Evolutionary conservation across 441 rosid species (phyloP).

Genomic region (Euphorbia corollata): DNA sequence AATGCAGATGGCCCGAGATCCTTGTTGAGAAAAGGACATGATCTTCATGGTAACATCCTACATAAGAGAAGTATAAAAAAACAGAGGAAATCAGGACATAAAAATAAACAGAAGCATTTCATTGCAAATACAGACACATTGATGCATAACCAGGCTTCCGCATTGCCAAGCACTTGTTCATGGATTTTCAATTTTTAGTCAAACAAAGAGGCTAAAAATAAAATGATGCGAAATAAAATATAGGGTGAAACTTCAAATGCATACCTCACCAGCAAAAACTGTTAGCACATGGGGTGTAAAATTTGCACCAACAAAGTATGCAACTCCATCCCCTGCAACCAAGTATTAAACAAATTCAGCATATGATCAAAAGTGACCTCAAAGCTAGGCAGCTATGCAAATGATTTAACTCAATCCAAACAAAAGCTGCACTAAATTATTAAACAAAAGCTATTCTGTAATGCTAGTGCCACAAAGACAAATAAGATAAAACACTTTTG

Average conservation of each 20-base stretch:
- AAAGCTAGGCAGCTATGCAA: not conserved
- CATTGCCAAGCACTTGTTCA: not conserved
- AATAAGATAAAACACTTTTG: too few relatives aligned
- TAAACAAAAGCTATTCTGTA: not conserved
- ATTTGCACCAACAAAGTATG: constrained; percentile 57
- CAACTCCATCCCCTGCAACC: constrained; percentile 45
- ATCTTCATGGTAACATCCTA: constrained; percentile 93
- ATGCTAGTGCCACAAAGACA: not conserved
- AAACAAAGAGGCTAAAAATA: constrained; percentile 4
- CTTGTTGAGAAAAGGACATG: constrained; percentile 89
- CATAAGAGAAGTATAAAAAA: constrained; percentile 11
- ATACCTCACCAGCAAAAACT: constrained; percentile 91
- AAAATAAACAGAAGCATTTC: not conserved
- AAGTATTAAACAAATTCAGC: constrained; percentile 18
- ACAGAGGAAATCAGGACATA: constrained; percentile 7
- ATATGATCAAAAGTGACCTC: not conserved
- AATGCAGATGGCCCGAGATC: constrained; percentile 77
- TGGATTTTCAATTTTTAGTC: not conserved
- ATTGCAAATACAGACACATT: not conserved
- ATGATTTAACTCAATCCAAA: constrained; percentile 1
- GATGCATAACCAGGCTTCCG: not conserved
- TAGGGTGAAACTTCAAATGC: constrained; percentile 12
- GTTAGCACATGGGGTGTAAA: constrained; percentile 80
- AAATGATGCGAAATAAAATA: constrained; percentile 2
- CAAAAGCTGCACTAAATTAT: not conserved